phyloP scores from a whole-genome alignment of 345 rosid species.

The Salix arbutifolia region DNA sequence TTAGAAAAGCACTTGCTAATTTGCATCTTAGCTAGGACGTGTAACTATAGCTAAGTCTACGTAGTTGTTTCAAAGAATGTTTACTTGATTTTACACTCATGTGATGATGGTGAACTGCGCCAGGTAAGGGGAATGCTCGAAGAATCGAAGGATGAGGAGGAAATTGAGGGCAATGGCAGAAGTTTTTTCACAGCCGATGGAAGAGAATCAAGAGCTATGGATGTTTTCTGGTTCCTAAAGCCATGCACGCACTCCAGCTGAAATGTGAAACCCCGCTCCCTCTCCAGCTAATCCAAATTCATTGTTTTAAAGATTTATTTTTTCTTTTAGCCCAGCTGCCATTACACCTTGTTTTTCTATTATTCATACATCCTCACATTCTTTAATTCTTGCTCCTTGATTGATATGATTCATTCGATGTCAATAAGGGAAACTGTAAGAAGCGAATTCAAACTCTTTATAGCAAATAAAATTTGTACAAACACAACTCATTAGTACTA shows the following conservation, averaged over 20 bases:
- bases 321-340: not conserved
- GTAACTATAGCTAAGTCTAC: not conserved
- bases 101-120: not conserved
- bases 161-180: constrained; percentile 25
- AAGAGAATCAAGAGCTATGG: constrained; percentile 51
- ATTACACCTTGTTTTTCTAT: not conserved
- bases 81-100: not conserved
- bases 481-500: no score
- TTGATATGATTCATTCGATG: constrained; percentile 22
- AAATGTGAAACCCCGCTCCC: not conserved
- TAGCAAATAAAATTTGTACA: constrained; percentile 13
- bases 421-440: constrained; percentile 20
- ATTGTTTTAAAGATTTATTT: constrained; percentile 24
- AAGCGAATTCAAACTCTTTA: constrained; percentile 12
- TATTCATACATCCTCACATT: constrained; percentile 5
- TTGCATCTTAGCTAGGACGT: no score
- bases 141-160: constrained; percentile 49
- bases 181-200: constrained; percentile 35
- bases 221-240: constrained; percentile 89
- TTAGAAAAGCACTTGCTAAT: not conserved
- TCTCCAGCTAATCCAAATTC: not conserved
- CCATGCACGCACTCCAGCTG: constrained; percentile 72
- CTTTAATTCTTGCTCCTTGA: not conserved
- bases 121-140: constrained; percentile 58
- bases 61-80: not conserved